Base-by-base conservation (phyloP, 768 basidiomycete species). In the Suillus subluteus region DNA sequence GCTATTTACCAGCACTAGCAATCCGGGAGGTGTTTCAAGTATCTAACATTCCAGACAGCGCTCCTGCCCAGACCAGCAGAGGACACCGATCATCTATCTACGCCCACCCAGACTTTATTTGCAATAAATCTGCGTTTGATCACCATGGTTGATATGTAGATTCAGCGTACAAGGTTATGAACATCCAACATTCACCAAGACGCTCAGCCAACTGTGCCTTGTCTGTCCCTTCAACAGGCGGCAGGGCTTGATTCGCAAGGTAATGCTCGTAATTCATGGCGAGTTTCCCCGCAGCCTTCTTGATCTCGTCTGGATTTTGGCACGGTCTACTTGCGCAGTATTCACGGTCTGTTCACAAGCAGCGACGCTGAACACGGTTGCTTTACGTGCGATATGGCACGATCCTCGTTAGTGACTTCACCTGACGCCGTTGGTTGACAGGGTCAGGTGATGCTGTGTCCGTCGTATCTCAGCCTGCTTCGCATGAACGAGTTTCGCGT, bases 391-490 rank as follows among this genome's bases (percentile, higher is more conserved):
- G 90, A 84, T 7, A 85, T 86, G n/a, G 83, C 82, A 69, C 86
- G 89, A 71, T 95, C 94, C 78, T 99, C 97, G 99, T 98, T 64
- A 98, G 78, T 1, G 86, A 86, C 76, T 99, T 99, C 69, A 99
- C 98, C 71, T 91, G 89, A 69, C 90, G 84, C 62, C 98, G 91
- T 11, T 96, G 89, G 63, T 86, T 88, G 73, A 99, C 98, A 99
- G 89, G 0, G 93, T 96, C 26, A 26, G 2, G 26, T 26, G 26
- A 26, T 26, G 26, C 26, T 26, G 26, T 26, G 26, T 26, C 26
- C 26, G 26, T 26, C 26, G 26, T 26, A 26, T 26, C 26, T 26
- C 26, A 26, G 26, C 26, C 26, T 26, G 26, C 26, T 26, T 26
- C 26, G 26, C 26, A 26, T 26, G 26, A 26, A 26, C 26, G 26